These are phyloP conservation scores for Mortierella sp. DNA, from an alignment of 371 early-diverging fungal genomes.

Conservation along the genomic window DNA sequence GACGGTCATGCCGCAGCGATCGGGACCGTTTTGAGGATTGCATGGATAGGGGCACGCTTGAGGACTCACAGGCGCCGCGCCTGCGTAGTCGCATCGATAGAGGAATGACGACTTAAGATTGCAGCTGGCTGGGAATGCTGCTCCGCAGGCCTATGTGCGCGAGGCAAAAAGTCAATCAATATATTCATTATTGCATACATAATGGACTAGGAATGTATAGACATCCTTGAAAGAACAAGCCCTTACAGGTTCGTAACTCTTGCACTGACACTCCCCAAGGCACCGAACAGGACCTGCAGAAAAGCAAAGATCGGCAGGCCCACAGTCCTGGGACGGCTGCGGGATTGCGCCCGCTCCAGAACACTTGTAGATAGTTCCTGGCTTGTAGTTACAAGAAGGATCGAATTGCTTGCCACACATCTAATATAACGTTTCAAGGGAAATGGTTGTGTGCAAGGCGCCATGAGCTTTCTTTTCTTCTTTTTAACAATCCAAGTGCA, in stretches of 20 bases:
- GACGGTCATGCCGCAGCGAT: conserved; percentile 11
- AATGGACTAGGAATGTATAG: background rate
- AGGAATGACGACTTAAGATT: background rate
- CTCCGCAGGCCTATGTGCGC: conserved; percentile 21
- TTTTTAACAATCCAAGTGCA: too few species aligned
- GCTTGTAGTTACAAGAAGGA: conserved; percentile 1
- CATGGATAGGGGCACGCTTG: conserved; percentile 2
- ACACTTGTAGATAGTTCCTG: conserved; percentile 16
- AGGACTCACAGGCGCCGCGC: background rate
- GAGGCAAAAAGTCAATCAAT: background rate
- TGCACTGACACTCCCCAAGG: conserved; percentile 16
- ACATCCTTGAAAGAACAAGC: too few species aligned
- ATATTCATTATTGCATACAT: background rate
- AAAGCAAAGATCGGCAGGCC: conserved; percentile 3
- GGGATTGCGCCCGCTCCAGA: conserved; percentile 5
- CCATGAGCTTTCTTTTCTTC: background rate
- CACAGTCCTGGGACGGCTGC: conserved; percentile 4
- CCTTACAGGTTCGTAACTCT: too few species aligned
- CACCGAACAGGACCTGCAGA: conserved; percentile 4
- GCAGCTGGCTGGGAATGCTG: conserved; percentile 14
- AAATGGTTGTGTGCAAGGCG: background rate
- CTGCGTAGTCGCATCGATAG: conserved; percentile 19
- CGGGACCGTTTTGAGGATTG: conserved; percentile 26
- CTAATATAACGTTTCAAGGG: conserved; percentile 8
- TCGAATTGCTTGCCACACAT: conserved; percentile 35